Evolutionary conservation across 1,284 basidiomycete genomes (phyloP).

Genomic region (Heliocybe sulcata): DNA sequence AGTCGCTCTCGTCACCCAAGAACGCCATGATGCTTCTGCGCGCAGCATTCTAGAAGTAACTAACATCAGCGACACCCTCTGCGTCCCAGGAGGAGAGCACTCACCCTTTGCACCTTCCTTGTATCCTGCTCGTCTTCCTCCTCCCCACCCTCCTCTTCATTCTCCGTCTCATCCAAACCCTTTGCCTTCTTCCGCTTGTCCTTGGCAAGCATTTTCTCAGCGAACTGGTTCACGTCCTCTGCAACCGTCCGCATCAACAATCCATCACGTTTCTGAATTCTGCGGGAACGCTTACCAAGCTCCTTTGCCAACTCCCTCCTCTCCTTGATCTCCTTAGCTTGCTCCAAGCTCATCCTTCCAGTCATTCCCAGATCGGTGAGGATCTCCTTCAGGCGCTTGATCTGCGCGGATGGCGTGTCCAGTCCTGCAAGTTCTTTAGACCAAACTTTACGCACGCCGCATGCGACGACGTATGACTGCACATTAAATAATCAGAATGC

Average conservation of each 20-base stretch:
- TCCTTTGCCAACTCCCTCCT: conserved; percentile 74
- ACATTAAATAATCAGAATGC: conserved; percentile 1
- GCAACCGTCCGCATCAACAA: conserved; percentile 1
- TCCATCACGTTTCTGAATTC: neutral
- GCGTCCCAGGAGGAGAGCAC: conserved; percentile 8
- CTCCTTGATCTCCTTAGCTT: conserved; percentile 68
- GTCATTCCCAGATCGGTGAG: conserved; percentile 73
- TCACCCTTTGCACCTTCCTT: conserved; percentile 28
- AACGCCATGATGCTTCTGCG: conserved; percentile 63
- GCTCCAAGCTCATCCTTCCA: conserved; percentile 68
- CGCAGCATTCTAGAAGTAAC: conserved; percentile 31
- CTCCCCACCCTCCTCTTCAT: conserved; percentile 20
- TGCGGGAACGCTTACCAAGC: conserved; percentile 46
- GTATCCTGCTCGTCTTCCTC: conserved; percentile 25
- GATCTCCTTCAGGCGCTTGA: conserved; percentile 55
- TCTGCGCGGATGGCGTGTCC: conserved; percentile 55
- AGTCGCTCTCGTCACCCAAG: conserved; percentile 42
- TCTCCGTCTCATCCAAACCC: conserved; percentile 10
- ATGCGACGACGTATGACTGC: conserved; percentile 66
- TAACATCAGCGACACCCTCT: conserved; percentile 3
- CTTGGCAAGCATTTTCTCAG: conserved; percentile 19
- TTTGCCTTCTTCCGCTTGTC: conserved; percentile 9
- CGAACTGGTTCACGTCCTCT: conserved; percentile 63
- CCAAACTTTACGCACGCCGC: conserved; percentile 81
- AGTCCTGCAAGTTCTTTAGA: conserved; percentile 65